A percentile compares a stretch with the other conserved stretches of the same genome.
Evolutionary conservation across 331 rosid species (phyloP).

Genomic region (Cydonia oblonga): DNA sequence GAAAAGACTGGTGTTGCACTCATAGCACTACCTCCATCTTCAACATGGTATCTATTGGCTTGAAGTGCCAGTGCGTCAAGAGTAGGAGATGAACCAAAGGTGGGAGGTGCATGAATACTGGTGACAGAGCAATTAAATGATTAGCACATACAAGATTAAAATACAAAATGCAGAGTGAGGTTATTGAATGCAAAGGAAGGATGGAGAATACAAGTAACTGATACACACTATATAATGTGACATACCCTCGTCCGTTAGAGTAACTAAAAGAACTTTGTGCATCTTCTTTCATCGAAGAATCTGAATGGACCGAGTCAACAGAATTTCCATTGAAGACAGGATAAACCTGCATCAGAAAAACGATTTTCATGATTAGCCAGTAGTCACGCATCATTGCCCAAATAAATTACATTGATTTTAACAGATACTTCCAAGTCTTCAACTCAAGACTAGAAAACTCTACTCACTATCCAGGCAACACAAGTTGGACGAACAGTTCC

Average conservation of each 20-base stretch:
- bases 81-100: conserved; percentile 90
- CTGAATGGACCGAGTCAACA: conserved; percentile 46
- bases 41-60: conserved; percentile 35
- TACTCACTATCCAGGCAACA: background rate
- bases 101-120: conserved; percentile 89
- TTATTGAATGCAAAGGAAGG: background rate
- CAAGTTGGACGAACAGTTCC: background rate
- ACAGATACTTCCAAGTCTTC: background rate
- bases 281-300: conserved; percentile 83
- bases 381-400: background rate
- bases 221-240: background rate
- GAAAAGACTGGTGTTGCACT: conserved; percentile 32
- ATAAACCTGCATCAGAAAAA: conserved; percentile 54
- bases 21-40: conserved; percentile 60
- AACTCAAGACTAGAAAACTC: background rate
- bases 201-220: conserved; percentile 11
- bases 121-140: conserved; percentile 19
- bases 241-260: conserved; percentile 70
- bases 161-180: background rate
- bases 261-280: conserved; percentile 71
- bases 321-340: conserved; percentile 43
- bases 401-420: background rate
- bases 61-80: conserved; percentile 64
- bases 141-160: conserved; percentile 5
- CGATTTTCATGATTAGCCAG: background rate